Evolutionary conservation across 2,329 filamentous ascomycete genomes (phyloP), one percentile per base, ranked within the genome.

Genomic region (Gaeumannomyces sp.): DNA sequence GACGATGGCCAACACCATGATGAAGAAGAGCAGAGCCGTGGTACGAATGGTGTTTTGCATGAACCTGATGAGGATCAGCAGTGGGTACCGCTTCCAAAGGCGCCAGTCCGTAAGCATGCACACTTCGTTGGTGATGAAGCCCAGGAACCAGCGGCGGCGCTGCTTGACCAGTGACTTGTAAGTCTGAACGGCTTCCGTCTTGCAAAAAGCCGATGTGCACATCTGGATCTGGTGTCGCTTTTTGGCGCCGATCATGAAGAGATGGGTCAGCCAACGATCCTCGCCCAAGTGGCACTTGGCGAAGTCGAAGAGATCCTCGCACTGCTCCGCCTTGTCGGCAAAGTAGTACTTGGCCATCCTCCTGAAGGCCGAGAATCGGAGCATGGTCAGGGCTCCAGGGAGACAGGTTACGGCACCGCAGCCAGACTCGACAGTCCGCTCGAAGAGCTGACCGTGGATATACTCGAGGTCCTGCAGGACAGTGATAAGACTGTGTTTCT

Each of bases 311-410:
- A 98, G 82, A 75, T 98, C 94, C 66, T 96, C 92, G 72, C 93
- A 97, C 73, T 96, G 91, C 76, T 97, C 94, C 5, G 93, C 92
- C 76, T 97, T 96, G 77, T 97, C 94, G 56, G 93, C 93, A 76
- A 99, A 99, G 78, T 99, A 98, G 78, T 97, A 97, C 74, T 96
- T 96, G 72, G 94, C 92, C 93, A 99, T 97, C 72, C 91, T 90
- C 65, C 93, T 86, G 78, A 99, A 98, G 6, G 95, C 95, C 2
- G 94, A 97, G 78, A 97, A 97, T 64, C 95, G 91, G 64, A 99
- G 81, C 80, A 97, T 96, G 0, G 94, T 98, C 70, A 98, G 79
- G n/a, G 94, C 94, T 33, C 95, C 94, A 0, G 95, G 95, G 61
- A 99, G 82, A 76, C 94, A 99, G 45, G 94, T 98, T 61, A 99